Percentiles rank a stretch among this genome's conserved stretches.
Conservation (phyloP, 306 rosid genomes). For the Psophocarpus tetragonolobus region DNA sequence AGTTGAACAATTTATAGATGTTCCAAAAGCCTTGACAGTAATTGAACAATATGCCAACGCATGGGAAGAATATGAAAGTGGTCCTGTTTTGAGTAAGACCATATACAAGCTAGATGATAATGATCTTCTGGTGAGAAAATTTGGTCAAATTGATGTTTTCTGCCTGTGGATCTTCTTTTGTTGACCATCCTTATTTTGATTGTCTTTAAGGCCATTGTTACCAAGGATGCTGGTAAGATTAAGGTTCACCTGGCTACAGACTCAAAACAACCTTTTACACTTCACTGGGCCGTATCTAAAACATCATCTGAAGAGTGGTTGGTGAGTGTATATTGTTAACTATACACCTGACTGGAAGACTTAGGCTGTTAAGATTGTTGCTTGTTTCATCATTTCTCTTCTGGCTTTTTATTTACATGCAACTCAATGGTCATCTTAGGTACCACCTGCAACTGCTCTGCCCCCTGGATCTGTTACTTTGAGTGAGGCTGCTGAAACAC, state of each 20-base stretch:
- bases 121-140: constrained; percentile 75
- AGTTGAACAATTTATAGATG: constrained; percentile 39
- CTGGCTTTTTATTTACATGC: constrained; percentile 15
- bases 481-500: constrained; percentile 65
- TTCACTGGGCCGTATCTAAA: constrained; percentile 93
- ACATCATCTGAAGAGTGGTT: constrained; percentile 78
- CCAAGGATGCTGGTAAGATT: constrained; percentile 67
- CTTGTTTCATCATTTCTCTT: constrained; percentile 3
- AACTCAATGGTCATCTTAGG: constrained; percentile 56
- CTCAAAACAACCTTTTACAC: constrained; percentile 57
- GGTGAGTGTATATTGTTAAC: constrained; percentile 60
- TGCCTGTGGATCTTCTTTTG: neutral
- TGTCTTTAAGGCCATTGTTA: constrained; percentile 66
- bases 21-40: constrained; percentile 61
- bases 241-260: constrained; percentile 85
- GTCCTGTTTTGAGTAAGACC: constrained; percentile 53
- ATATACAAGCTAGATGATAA: constrained; percentile 55
- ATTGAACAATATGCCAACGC: constrained; percentile 58
- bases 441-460: constrained; percentile 67
- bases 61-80: constrained; percentile 71
- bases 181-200: constrained; percentile 33
- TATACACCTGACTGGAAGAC: constrained; percentile 20
- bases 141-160: constrained; percentile 34
- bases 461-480: constrained; percentile 74
- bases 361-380: constrained; percentile 29